Evolutionary conservation across 768 basidiomycete genomes (phyloP).

Genomic region (Phaeotremella skinneri): DNA sequence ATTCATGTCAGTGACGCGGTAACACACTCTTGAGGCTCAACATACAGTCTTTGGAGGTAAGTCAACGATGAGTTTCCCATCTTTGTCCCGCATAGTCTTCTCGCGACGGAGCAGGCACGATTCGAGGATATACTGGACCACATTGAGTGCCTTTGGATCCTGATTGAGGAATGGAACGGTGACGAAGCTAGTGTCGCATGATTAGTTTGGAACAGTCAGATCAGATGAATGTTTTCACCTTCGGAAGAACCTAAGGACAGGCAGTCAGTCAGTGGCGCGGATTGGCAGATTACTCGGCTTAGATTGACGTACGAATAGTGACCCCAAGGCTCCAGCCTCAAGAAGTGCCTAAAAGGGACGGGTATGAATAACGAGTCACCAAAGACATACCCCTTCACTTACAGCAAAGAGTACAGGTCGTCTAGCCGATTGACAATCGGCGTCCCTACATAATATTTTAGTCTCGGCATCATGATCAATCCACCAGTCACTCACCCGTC

Average conservation of each 20-base stretch:
- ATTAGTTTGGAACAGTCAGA: background rate
- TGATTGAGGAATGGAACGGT: conserved; percentile 86
- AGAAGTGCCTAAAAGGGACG: conserved; percentile 44
- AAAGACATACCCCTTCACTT: conserved; percentile 14
- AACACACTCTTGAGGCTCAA: background rate
- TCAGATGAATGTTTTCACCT: conserved; percentile 58
- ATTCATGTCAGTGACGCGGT: conserved; percentile 4
- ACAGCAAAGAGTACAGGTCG: conserved; percentile 79
- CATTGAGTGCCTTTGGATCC: conserved; percentile 88
- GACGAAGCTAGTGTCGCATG: conserved; percentile 72
- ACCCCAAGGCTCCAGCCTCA: conserved; percentile 53
- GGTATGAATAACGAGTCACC: background rate
- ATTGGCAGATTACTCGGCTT: background rate
- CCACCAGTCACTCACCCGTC: conserved; percentile 59
- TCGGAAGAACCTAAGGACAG: conserved; percentile 70
- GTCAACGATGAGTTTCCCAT: conserved; percentile 84
- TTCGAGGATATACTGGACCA: conserved; percentile 91
- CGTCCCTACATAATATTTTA: conserved; percentile 59
- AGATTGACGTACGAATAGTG: conserved; percentile 41
- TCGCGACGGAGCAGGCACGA: conserved; percentile 82
- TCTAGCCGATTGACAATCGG: conserved; percentile 93
- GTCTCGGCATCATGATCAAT: background rate
- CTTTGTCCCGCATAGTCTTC: conserved; percentile 83
- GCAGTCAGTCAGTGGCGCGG: conserved; percentile 50
- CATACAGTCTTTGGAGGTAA: conserved; percentile 78